A percentile compares a stretch with the other conserved stretches of the same genome.
Conservation (phyloP, 176 grass and related monocot species). For the Phoenix dactylifera region DNA sequence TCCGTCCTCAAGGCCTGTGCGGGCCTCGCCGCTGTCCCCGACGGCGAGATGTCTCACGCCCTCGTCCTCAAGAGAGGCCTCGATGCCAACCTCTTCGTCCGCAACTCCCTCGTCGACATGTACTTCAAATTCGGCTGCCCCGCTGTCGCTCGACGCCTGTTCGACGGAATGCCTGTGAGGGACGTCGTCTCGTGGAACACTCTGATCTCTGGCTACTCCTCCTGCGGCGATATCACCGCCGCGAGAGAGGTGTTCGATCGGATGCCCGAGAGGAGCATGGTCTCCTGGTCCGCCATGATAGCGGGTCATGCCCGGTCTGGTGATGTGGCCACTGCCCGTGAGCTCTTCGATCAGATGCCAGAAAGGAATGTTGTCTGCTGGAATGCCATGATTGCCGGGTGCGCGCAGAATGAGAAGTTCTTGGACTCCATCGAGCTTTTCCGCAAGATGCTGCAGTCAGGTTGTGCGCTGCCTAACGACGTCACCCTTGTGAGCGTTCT, state of each 20-base stretch:
- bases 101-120: slow-evolving; percentile 17
- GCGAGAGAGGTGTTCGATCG: slow-evolving; percentile 37
- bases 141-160: slow-evolving; percentile 9
- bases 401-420: slow-evolving; percentile 13
- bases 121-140: slow-evolving; percentile 15
- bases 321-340: slow-evolving; percentile 6
- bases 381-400: slow-evolving; percentile 47
- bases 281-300: slow-evolving; percentile 54
- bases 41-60: slow-evolving; percentile 9
- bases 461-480: slow-evolving; percentile 12
- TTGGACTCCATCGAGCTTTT: slow-evolving; percentile 14
- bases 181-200: slow-evolving; percentile 42
- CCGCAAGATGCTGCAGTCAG: slow-evolving; percentile 1
- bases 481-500: slow-evolving; percentile 35
- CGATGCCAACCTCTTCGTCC: slow-evolving; percentile 3
- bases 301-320: slow-evolving; percentile 26
- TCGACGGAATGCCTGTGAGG: slow-evolving; percentile 45
- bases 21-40: background rate
- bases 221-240: slow-evolving; percentile 12
- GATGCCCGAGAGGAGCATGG: slow-evolving; percentile 22
- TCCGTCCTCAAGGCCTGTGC: slow-evolving; percentile 12
- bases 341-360: slow-evolving; percentile 29
- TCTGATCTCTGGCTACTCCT: slow-evolving; percentile 28
- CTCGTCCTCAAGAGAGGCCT: slow-evolving; percentile 8
- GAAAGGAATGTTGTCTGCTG: slow-evolving; percentile 22